Evolutionary conservation across 2,329 filamentous ascomycete genomes (phyloP).

Genomic region (Sclerotinia trifoliorum): DNA sequence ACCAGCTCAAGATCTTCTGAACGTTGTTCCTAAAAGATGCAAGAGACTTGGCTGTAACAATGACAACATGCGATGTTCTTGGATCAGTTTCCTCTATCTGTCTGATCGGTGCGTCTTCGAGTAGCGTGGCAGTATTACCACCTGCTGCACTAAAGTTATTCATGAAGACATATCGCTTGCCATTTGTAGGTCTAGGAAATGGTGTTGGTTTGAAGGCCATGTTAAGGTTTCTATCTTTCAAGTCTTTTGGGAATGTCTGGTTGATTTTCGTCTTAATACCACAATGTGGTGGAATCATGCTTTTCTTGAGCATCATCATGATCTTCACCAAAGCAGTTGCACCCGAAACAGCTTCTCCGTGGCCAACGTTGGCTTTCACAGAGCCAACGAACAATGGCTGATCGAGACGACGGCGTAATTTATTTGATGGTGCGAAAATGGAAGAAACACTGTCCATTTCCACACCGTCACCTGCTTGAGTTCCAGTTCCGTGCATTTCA

Average conservation of each 20-base stretch:
- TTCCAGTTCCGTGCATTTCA: constrained; percentile 26
- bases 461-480: constrained; percentile 24
- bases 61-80: constrained; percentile 21
- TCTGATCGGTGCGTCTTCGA: constrained; percentile 29
- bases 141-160: constrained; percentile 51
- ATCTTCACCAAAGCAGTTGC: constrained; percentile 35
- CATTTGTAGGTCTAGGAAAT: constrained; percentile 40
- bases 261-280: constrained; percentile 40
- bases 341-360: constrained; percentile 30
- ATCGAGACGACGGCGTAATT: constrained; percentile 26
- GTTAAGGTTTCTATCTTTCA: constrained; percentile 39
- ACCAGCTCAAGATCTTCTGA: constrained; percentile 13
- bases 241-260: constrained; percentile 35
- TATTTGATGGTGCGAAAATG: constrained; percentile 31
- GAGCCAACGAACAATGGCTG: constrained; percentile 23
- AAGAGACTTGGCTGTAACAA: constrained; percentile 21
- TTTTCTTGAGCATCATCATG: constrained; percentile 37
- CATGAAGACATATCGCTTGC: constrained; percentile 41
- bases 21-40: constrained; percentile 23
- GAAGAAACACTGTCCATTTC: constrained; percentile 24
- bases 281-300: constrained; percentile 33
- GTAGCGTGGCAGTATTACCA: constrained; percentile 30
- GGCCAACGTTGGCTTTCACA: constrained; percentile 23
- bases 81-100: constrained; percentile 6
- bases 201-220: constrained; percentile 29